Evolutionary conservation across 768 basidiomycete genomes (phyloP).

Genomic region (Lactarius akahatsu): DNA sequence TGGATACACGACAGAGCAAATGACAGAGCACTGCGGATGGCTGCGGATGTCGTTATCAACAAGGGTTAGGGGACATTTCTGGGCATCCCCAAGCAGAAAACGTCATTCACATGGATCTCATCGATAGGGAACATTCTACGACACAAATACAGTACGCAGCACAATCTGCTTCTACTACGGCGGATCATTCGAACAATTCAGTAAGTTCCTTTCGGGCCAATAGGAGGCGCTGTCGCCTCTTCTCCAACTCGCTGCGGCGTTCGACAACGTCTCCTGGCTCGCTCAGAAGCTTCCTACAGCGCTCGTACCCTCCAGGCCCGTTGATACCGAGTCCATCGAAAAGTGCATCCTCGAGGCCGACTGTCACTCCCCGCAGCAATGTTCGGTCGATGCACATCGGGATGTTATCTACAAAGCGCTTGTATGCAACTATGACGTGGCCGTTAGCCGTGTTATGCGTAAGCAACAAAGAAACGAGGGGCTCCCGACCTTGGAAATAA

Average conservation of each 20-base stretch:
- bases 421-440: slow-evolving; percentile 47
- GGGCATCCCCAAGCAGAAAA: background rate
- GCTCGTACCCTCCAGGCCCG: slow-evolving; percentile 42
- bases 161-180: background rate
- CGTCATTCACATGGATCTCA: background rate
- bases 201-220: slow-evolving; percentile 44
- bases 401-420: slow-evolving; percentile 57
- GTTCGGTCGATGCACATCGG: slow-evolving; percentile 56
- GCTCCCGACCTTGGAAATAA: slow-evolving; percentile 66
- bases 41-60: slow-evolving; percentile 12
- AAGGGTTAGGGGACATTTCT: background rate
- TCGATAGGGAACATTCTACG: background rate
- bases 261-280: slow-evolving; percentile 46
- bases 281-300: slow-evolving; percentile 50
- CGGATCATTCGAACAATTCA: slow-evolving; percentile 19
- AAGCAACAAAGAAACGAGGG: background rate
- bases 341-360: slow-evolving; percentile 45
- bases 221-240: slow-evolving; percentile 49
- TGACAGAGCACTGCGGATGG: slow-evolving; percentile 2
- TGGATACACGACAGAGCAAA: background rate
- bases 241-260: slow-evolving; percentile 45
- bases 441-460: slow-evolving; percentile 1
- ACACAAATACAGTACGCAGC: background rate
- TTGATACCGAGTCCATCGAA: slow-evolving; percentile 49
- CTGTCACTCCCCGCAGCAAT: slow-evolving; percentile 47